These are phyloP conservation scores for Colletotrichum sidae DNA, from an alignment of 2,329 filamentous ascomycete species.

Conservation along the genomic window DNA sequence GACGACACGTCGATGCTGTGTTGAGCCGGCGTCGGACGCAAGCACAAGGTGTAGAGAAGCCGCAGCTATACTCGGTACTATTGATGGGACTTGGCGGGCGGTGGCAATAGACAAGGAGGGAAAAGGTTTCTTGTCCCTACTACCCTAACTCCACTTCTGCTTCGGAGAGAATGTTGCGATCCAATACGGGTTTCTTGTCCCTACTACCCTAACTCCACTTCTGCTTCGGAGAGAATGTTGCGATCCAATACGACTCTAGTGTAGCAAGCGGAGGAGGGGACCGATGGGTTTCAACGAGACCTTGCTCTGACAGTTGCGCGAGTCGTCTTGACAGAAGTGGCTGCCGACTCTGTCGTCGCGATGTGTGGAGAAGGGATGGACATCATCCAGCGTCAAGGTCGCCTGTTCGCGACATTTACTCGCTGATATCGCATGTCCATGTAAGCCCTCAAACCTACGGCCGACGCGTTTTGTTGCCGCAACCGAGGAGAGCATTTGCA, in stretches of 20 bases:
- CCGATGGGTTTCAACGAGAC: slow-evolving; percentile 27
- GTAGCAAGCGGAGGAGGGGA: slow-evolving; percentile 17
- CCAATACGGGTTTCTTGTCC: slow-evolving; percentile 32
- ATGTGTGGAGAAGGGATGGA: slow-evolving; percentile 25
- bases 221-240: slow-evolving; percentile 35
- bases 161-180: slow-evolving; percentile 37
- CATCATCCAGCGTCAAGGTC: background rate
- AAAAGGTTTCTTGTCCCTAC: slow-evolving; percentile 33
- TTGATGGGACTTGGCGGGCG: background rate
- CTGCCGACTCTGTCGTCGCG: slow-evolving; percentile 18
- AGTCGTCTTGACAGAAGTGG: slow-evolving; percentile 23
- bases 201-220: slow-evolving; percentile 30
- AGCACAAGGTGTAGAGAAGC: slow-evolving; percentile 12
- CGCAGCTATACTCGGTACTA: background rate
- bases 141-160: slow-evolving; percentile 29
- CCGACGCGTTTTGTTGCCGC: too few species aligned
- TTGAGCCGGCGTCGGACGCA: background rate
- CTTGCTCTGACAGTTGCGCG: slow-evolving; percentile 32
- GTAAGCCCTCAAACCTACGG: too few species aligned
- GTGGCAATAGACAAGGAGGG: background rate
- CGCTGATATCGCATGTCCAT: too few species aligned
- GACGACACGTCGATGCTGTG: slow-evolving; percentile 6
- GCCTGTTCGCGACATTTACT: too few species aligned
- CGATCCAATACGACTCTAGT: slow-evolving; percentile 32
- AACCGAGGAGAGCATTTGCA: too few species aligned